phyloP scores from a whole-genome alignment of 2,329 filamentous ascomycete species.

The Sporothrix schenckii region DNA sequence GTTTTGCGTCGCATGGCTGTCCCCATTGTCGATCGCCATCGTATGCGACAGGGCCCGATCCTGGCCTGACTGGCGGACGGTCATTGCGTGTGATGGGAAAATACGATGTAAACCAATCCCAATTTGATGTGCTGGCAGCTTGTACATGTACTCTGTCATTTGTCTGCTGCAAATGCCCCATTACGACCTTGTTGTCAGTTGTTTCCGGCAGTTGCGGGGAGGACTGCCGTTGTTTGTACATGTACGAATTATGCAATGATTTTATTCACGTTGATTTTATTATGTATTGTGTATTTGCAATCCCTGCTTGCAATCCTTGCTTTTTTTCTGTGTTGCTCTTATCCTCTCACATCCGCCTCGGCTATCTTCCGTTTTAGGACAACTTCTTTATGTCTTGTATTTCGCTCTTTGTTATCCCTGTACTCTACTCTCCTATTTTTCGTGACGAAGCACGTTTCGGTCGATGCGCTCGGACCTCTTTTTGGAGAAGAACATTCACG shows the following conservation, averaged over 20 bases:
- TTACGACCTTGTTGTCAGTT: not conserved
- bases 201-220: not conserved
- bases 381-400: not conserved
- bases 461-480: constrained; percentile 28
- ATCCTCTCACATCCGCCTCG: not conserved
- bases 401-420: not conserved
- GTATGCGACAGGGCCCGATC: not conserved
- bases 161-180: no score
- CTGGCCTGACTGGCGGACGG: not conserved
- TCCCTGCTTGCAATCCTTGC: not conserved
- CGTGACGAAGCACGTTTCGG: constrained; percentile 30
- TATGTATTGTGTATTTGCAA: no score
- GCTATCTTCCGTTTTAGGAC: not conserved
- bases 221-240: no score
- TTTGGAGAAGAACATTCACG: not conserved
- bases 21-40: not conserved
- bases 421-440: constrained; percentile 6
- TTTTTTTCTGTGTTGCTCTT: not conserved
- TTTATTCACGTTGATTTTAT: no score
- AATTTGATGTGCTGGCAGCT: no score
- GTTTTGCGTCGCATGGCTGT: not conserved
- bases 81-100: not conserved
- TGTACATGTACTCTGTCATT: no score
- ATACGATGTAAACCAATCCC: not conserved
- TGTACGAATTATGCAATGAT: no score